Base-by-base conservation (phyloP, 331 rosid species). In the Malus hybrid region DNA sequence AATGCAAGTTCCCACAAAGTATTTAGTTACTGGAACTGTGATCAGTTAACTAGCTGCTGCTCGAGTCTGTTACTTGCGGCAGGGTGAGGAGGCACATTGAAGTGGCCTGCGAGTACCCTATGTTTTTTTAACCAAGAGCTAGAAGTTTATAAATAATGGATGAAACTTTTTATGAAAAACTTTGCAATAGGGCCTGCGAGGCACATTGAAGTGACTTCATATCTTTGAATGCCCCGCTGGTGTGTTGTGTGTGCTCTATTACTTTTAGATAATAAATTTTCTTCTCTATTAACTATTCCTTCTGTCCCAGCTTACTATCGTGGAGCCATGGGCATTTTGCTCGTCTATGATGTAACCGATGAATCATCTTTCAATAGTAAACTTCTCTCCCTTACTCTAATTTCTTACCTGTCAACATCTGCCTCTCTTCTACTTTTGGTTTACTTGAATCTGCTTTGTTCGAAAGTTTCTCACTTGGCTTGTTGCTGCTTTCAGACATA, bases 281-380 rank as follows among this genome's bases (percentile, higher is more conserved):
- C 39, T 36, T 42, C 39, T 60, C 54, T 55, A 19, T 36, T 69
- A 24, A 61, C 70, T 44, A 9, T 73, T 79, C 54, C 54, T 52
- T 57, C 73, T 39, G 33, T 86, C 34, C 69, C 90, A 95, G 97
- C 97, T 86, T 95, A 92, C 80, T 92, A 92, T 74, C 93, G 97
- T 10, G 97, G 97, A 72, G 97, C 99, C 56, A 95, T 92, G 97
- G 97, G 99, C 44, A 90, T 95, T 77, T 85, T 95, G 87, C 91
- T 92, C 74, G 99, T 92, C 72, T 95, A 95, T 39, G 99, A 92
- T 67, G 97, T 95, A 50, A 94, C 99, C 0, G 95, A 95, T 54
- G 99, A 95, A 81, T 85, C 97, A 71, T 95, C 99, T 63, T 90
- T 95, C 86, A 95, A 95, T 88, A 95, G 99, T 95, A 79, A 88